Base-by-base conservation (phyloP, 1,139 yeast genomes). In the Torulaspora pretoriensis region DNA sequence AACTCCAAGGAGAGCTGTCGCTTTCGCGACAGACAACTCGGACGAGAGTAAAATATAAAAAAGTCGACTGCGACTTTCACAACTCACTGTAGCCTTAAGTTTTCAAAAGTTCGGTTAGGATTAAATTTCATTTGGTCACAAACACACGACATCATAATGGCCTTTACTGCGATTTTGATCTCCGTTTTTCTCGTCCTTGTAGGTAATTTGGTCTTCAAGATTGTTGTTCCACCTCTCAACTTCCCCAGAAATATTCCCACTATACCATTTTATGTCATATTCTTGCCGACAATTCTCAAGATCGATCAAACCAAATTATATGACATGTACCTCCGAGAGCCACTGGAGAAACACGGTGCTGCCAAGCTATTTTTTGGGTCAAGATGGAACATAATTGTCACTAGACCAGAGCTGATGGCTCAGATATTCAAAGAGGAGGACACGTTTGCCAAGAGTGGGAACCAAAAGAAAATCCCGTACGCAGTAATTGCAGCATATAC, bases 301-400 rank as follows among this genome's bases (percentile, higher is more conserved):
- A 58, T 74, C 49, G 84, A 79, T 54, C 84, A 80, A 52, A 59
- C 65, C 26, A 69, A 76, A 32, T 68, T 79, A 8, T 79, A 68
- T 56, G 62, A 73, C 8, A 40, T 42, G 31, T 78, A 68, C 55
- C 61, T 70, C 48, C 69, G 68, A 50, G 67, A 61, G 28, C 70
- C 68, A 37, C 61, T 72, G 53, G 79, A 68, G 51, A 69, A 64
- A 55, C 65, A 74, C 54, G 85, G 85, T 0, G 83, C 83, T 0
- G 84, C 75, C 0, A 78, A 78, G 54, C 68, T 78, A 7, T 80
- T 74, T 55, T 80, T 79, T 67, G 84, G 80, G 3, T 76, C 81
- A 1, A 68, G 81, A 46, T 80, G 85, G 85, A 80, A 80, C 53
- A 72, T 79, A 13, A 56, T 80, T 32, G 77, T 79, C 0, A 68